Evolutionary conservation across 306 rosid species (phyloP).

Genomic region (Trichosanthes truncata): DNA sequence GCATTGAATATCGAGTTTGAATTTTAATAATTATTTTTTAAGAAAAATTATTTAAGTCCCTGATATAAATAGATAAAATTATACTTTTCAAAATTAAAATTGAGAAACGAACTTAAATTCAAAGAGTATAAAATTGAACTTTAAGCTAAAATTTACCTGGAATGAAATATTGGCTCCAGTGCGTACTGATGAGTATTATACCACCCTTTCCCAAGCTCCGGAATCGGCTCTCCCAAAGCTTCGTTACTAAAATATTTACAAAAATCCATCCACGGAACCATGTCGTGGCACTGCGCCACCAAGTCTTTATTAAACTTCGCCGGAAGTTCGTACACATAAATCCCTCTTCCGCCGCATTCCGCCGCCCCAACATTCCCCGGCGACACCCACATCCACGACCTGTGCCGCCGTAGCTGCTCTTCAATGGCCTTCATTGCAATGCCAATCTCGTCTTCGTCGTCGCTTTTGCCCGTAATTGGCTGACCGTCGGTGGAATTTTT

Average conservation of each 20-base stretch:
- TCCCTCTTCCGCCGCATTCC: conserved; percentile 35
- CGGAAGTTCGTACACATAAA: conserved; percentile 52
- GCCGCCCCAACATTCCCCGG: neutral
- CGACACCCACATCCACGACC: conserved; percentile 35
- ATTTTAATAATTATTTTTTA: too few relatives aligned
- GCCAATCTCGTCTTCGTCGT: conserved; percentile 16
- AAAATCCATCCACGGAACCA: conserved; percentile 48
- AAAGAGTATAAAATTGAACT: too few relatives aligned
- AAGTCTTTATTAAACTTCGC: conserved; percentile 46
- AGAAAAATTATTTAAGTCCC: too few relatives aligned
- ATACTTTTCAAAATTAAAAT: too few relatives aligned
- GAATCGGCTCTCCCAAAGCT: conserved; percentile 34
- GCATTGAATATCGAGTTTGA: too few relatives aligned
- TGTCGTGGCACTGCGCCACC: conserved; percentile 39
- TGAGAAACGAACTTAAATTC: too few relatives aligned
- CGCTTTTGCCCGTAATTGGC: neutral
- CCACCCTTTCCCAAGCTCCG: conserved; percentile 48
- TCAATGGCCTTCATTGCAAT: conserved; percentile 29
- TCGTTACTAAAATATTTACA: conserved; percentile 35
- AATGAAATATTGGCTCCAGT: conserved; percentile 45
- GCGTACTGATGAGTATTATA: conserved; percentile 44
- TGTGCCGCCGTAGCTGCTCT: conserved; percentile 38
- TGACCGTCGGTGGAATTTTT: neutral
- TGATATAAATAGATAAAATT: too few relatives aligned
- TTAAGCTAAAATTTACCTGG: neutral